Evolutionary conservation across 164 flowering plant species (phyloP).

Genomic region (Aristolochia contorta): DNA sequence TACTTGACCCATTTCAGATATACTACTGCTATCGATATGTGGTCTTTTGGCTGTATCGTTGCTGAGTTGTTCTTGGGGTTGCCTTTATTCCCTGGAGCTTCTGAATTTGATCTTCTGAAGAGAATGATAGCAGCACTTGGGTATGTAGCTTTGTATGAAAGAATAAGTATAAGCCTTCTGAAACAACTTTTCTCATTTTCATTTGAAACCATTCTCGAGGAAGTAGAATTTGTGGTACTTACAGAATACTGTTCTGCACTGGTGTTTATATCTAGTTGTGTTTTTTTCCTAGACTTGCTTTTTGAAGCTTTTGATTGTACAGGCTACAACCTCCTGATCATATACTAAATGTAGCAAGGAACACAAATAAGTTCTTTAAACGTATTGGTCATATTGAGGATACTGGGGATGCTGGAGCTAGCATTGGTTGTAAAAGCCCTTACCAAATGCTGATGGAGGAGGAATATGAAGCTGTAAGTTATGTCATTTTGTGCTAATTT

Average conservation of each 20-base stretch:
- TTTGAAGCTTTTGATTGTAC: slow-evolving; percentile 10
- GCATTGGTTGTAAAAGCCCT: slow-evolving; percentile 35
- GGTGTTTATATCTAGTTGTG: too few species aligned
- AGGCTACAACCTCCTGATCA: slow-evolving; percentile 97
- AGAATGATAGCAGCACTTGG: slow-evolving; percentile 85
- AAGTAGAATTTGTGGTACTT: too few species aligned
- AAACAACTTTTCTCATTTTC: too few species aligned
- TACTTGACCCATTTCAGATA: slow-evolving; percentile 56
- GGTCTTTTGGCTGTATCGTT: slow-evolving; percentile 99
- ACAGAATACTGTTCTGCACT: too few species aligned
- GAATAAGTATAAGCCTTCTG: neutral
- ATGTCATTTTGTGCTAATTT: neutral
- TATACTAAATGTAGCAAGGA: slow-evolving; percentile 72
- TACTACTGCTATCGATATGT: slow-evolving; percentile 96
- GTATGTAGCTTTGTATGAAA: slow-evolving; percentile 28
- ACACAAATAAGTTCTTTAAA: slow-evolving; percentile 82
- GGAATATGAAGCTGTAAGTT: slow-evolving; percentile 89
- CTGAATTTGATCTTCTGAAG: slow-evolving; percentile 90
- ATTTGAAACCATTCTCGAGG: too few species aligned
- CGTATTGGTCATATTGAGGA: slow-evolving; percentile 47
- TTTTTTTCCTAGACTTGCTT: neutral
- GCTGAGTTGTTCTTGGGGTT: slow-evolving; percentile 92
- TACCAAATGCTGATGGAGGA: slow-evolving; percentile 65
- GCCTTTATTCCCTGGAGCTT: slow-evolving; percentile 96
- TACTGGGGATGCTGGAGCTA: slow-evolving; percentile 38